These are phyloP conservation scores for Clavaria fumosa DNA, from an alignment of 768 basidiomycete species.

Conservation along the genomic window DNA sequence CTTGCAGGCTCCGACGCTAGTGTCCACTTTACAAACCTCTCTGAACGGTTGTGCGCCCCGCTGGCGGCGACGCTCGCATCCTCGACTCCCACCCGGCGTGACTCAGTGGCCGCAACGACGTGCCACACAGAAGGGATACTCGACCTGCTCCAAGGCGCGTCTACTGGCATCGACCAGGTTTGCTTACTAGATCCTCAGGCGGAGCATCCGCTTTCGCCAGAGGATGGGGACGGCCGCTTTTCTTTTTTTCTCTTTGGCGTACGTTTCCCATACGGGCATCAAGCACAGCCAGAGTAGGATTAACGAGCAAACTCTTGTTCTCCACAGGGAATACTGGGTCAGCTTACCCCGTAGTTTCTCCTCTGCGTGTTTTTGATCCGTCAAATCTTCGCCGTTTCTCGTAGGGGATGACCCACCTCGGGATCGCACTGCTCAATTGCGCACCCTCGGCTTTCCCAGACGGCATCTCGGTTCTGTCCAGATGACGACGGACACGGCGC, in stretches of 20 bases:
- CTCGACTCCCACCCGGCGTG: background rate
- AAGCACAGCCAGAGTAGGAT: background rate
- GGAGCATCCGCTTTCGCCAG: conserved; percentile 45
- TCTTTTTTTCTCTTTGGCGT: conserved; percentile 88
- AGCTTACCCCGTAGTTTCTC: background rate
- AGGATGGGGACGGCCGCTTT: conserved; percentile 63
- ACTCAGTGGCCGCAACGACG: conserved; percentile 22
- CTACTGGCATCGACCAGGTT: conserved; percentile 39
- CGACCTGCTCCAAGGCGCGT: conserved; percentile 33
- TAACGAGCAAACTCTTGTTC: background rate
- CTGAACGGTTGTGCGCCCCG: conserved; percentile 44
- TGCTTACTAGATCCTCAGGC: conserved; percentile 95
- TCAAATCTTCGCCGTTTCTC: background rate
- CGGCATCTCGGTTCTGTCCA: conserved; percentile 79
- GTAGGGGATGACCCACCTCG: conserved; percentile 91
- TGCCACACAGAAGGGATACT: conserved; percentile 39
- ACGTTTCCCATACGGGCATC: no score
- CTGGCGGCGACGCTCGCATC: conserved; percentile 27
- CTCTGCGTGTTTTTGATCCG: background rate
- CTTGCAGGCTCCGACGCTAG: conserved; percentile 50
- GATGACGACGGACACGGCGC: conserved; percentile 98
- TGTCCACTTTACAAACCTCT: conserved; percentile 80
- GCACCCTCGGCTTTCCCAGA: conserved; percentile 71
- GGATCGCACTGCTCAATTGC: conserved; percentile 82
- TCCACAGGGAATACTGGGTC: conserved; percentile 23